These are phyloP conservation scores for Cytospora paraplurivora DNA, from an alignment of 2,329 filamentous ascomycete species.

Conservation along the genomic window DNA sequence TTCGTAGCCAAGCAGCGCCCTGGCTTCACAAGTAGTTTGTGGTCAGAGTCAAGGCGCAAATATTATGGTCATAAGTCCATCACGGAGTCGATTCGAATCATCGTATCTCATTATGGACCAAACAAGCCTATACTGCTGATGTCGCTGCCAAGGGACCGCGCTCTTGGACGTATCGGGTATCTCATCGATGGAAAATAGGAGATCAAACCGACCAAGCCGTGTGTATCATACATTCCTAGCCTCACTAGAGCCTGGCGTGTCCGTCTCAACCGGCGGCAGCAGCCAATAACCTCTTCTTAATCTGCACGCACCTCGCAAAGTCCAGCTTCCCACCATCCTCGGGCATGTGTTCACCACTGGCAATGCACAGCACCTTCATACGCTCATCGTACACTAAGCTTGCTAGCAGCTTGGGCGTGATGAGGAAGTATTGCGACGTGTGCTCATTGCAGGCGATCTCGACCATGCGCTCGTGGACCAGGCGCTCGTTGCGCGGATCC, in stretches of 20 bases:
- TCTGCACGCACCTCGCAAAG: slow-evolving; percentile 48
- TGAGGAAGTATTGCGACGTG: slow-evolving; percentile 88
- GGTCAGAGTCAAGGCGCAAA: neutral
- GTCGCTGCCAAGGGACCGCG: neutral
- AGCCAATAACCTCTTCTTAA: slow-evolving; percentile 46
- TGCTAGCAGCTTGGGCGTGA: slow-evolving; percentile 91
- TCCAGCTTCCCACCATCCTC: slow-evolving; percentile 54
- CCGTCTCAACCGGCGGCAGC: slow-evolving; percentile 31
- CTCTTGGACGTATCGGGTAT: slow-evolving; percentile 13
- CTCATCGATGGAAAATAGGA: neutral
- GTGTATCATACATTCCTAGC: no score
- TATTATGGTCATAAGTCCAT: no score
- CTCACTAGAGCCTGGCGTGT: no score
- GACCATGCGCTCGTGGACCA: slow-evolving; percentile 97
- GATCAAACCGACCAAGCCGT: neutral
- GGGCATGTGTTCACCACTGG: slow-evolving; percentile 77
- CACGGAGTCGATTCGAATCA: neutral
- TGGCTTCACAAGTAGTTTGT: no score
- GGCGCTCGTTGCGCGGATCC: slow-evolving; percentile 97
- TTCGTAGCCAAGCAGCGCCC: no score
- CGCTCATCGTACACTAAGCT: slow-evolving; percentile 83
- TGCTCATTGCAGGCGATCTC: slow-evolving; percentile 90
- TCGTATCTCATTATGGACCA: neutral
- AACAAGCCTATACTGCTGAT: neutral
- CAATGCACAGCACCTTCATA: slow-evolving; percentile 94